These are phyloP conservation scores for Entomortierella lignicola DNA, from an alignment of 192 early-diverging fungal genomes.

Conservation along the genomic window DNA sequence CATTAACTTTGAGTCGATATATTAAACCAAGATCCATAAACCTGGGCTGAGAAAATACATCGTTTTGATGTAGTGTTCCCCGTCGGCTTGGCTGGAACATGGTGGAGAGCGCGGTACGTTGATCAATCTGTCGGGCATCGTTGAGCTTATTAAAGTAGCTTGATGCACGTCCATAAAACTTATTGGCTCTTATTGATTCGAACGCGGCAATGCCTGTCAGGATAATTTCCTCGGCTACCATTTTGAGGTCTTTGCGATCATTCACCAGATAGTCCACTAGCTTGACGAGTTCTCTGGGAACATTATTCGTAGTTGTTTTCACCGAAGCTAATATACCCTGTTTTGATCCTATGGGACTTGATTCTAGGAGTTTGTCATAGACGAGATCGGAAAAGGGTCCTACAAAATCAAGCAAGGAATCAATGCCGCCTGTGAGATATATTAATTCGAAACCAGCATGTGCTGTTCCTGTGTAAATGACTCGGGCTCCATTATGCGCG, in stretches of 20 bases:
- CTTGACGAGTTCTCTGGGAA: neutral
- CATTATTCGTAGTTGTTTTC: neutral
- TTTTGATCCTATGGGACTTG: neutral
- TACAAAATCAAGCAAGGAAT: neutral
- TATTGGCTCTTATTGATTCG: neutral
- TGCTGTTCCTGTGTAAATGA: slow-evolving; percentile 1
- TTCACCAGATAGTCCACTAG: neutral
- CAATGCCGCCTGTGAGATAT: neutral
- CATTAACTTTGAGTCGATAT: neutral
- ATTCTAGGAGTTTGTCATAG: neutral
- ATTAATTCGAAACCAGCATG: neutral
- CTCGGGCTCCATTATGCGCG: slow-evolving; percentile 1
- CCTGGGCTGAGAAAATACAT: neutral
- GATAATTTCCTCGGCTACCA: neutral
- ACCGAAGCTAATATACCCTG: neutral
- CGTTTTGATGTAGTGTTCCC: neutral
- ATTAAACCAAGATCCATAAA: neutral
- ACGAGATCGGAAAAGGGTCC: neutral
- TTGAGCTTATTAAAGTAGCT: neutral
- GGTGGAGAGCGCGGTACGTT: neutral
- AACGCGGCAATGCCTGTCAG: neutral
- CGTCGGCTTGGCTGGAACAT: neutral
- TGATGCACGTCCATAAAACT: neutral
- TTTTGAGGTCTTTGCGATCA: neutral
- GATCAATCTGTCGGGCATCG: neutral